Percentiles rank a stretch among this genome's conserved stretches.
Conservation (phyloP, 441 rosid species). For the Adansonia madagascariensis region DNA sequence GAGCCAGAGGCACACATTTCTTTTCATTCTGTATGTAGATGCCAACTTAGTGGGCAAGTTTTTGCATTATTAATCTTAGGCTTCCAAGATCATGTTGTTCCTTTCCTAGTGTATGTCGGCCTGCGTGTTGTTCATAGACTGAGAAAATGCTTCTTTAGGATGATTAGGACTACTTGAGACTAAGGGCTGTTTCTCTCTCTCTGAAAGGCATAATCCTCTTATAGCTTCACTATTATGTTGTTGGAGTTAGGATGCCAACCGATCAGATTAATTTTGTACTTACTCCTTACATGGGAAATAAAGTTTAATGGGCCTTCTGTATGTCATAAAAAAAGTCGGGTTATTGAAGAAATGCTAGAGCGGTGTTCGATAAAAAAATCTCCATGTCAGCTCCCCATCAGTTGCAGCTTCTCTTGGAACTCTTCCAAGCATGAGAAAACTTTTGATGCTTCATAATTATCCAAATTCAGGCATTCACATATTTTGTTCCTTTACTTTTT, state of each 20-base stretch:
- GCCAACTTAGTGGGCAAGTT: background rate
- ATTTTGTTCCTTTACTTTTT: background rate
- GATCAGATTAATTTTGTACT: background rate
- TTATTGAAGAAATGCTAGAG: slow-evolving; percentile 9
- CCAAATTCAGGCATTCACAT: slow-evolving; percentile 1
- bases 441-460: background rate
- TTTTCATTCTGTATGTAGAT: background rate
- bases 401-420: slow-evolving; percentile 10
- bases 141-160: background rate
- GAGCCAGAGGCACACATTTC: background rate
- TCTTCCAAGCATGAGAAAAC: background rate
- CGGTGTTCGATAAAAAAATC: background rate
- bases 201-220: background rate
- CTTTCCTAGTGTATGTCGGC: background rate
- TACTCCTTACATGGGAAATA: background rate
- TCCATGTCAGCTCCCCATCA: background rate
- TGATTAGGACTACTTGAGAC: background rate
- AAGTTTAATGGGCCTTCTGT: background rate
- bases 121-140: background rate
- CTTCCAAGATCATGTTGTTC: background rate
- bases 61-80: background rate
- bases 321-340: background rate
- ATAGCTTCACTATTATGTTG: slow-evolving; percentile 14
- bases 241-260: slow-evolving; percentile 7
- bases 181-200: background rate